Base-by-base conservation (phyloP, 495 filamentous ascomycete genomes). In the Xanthoparmelia taractica region DNA sequence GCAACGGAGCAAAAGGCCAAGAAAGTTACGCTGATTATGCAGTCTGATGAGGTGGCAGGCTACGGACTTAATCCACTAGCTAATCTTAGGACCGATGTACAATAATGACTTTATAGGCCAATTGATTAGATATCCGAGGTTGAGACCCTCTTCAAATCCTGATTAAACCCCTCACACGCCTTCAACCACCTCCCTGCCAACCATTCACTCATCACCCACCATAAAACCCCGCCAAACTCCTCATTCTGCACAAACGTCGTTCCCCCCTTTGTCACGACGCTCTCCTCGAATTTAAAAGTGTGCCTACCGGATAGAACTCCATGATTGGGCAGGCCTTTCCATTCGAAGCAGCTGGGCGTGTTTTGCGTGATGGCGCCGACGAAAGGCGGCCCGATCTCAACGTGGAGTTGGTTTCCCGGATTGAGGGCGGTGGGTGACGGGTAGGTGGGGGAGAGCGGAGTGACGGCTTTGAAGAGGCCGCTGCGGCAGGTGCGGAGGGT, bases 111-210 rank as follows among this genome's bases (percentile, higher is more conserved):
- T n/a, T n/a, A n/a, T n/a, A n/a, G n/a, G n/a, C n/a, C n/a, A n/a
- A n/a, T n/a, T n/a, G n/a, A n/a, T n/a, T n/a, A n/a, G n/a, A n/a
- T n/a, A n/a, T n/a, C n/a, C n/a, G n/a, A n/a, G n/a, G n/a, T n/a
- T n/a, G n/a, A n/a, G n/a, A n/a, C 13, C 20, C n/a, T 45, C 57
- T 58, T 58, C 57, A 58, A 40, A 41, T 58, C 57, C 33, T n/a
- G 34, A 58, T 58, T 58, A 8, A 58, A 58, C 34, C 57, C 34
- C 34, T 58, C 57, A 58, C 18, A 40, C 57, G 23, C 13, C 31
- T 17, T 37, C 15, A 58, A 10, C 13, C n/a, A 20, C 33, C 56
- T 37, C 25, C 34, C 57, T 34, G n/a, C 17, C 57, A 54, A n/a
- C 50, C 50, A 54, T 29, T 27, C 25, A 31, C 29, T 20, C 50